These are phyloP conservation scores for Globisporangium viniferum DNA, from an alignment of 352 stramenopile genomes.

Conservation along the genomic window DNA sequence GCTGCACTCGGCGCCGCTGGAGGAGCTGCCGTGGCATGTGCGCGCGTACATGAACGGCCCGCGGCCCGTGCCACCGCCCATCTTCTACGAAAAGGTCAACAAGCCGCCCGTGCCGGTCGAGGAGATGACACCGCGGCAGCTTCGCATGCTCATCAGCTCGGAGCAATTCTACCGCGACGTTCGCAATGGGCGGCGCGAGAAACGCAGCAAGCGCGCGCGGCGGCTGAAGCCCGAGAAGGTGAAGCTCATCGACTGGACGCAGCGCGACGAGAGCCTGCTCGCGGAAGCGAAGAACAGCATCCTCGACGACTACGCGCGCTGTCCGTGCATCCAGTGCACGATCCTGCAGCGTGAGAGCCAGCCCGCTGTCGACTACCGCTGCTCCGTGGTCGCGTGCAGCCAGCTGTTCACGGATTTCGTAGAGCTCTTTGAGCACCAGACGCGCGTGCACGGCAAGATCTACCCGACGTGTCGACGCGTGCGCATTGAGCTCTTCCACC, in stretches of 20 bases:
- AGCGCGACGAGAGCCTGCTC: constrained; percentile 5
- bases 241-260: constrained; percentile 12
- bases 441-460: constrained; percentile 42
- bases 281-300: constrained; percentile 3
- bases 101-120: not conserved
- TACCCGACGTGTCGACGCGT: constrained; percentile 34
- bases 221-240: not conserved
- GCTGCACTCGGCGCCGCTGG: constrained; percentile 1
- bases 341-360: constrained; percentile 1
- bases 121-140: not conserved
- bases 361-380: constrained; percentile 9
- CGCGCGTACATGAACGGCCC: not conserved
- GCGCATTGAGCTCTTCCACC: constrained; percentile 33
- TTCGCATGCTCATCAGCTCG: not conserved
- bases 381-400: constrained; percentile 18
- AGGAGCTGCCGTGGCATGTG: constrained; percentile 11
- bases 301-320: constrained; percentile 6
- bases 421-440: constrained; percentile 57
- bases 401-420: constrained; percentile 34
- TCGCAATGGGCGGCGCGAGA: not conserved
- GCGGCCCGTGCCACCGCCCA: not conserved
- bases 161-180: not conserved
- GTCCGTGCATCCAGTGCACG: constrained; percentile 15
- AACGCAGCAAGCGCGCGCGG: not conserved
- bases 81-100: not conserved